Evolutionary conservation across 371 early-diverging fungal species (phyloP), one percentile per base, ranked within the genome.

Genomic region (Coemansia sp.): DNA sequence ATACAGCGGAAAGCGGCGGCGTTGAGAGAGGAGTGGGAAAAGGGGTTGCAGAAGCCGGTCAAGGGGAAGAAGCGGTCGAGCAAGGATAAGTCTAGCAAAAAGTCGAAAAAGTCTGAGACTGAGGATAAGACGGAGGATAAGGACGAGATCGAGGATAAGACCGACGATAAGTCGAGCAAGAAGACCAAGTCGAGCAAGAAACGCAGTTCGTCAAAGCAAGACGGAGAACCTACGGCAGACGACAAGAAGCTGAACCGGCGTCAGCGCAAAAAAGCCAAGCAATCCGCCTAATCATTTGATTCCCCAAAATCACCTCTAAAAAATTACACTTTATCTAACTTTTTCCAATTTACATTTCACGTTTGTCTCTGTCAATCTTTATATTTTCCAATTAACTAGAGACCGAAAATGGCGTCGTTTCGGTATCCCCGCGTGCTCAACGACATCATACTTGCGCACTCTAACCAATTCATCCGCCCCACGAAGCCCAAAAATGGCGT

Each of bases 401-500:
- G 4, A 58, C 11, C 18, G 29, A 47, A 37, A 63, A 75, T 71
- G 71, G 67, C 65, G 67, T 48, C 71, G 42, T 75, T 64, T 39
- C 75, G 67, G 22, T 55, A 67, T 52, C 79, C 79, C 8, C 59
- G 47, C 13, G 80, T 77, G 13, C 59, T 79, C 22, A 71, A 71
- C 37, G 63, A 61, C n/a, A 63, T 79, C 27, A 63, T 79, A 31
- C 61, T 47, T 22, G 61, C 67, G 18, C 66, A 68, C 47, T 34
- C 59, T 18, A 48, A 79, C 31, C 61, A 62, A 47, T 51, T 68
- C 18, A 24, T 82, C 56, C 60, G 67, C n/a, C 71, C 77, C 2
- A 58, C 83, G n/a, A 72, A 75, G 59, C 81, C 86, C 60, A 90
- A 89, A 80, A 92, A 92, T 64, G 93, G 93, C 14, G 87, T 90